Percentiles rank a stretch among this genome's conserved stretches.
Conservation (phyloP, 164 flowering plant genomes). For the Protea cynaroides region DNA sequence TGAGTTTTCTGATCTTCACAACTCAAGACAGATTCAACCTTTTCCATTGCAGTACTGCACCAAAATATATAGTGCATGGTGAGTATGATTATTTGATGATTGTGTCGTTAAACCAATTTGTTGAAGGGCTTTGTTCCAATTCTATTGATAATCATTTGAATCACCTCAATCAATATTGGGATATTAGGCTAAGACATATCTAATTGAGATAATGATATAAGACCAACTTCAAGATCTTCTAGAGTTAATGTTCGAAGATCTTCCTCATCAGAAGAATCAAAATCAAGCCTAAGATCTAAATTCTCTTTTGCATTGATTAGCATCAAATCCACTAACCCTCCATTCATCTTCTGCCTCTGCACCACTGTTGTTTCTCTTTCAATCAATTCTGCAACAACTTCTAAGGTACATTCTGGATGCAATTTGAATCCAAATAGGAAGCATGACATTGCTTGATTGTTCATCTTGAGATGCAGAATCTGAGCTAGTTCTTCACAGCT, state of each 20-base stretch:
- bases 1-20: no score
- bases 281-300: conserved; percentile 75
- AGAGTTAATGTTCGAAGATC: conserved; percentile 63
- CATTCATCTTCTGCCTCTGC: conserved; percentile 87
- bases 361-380: conserved; percentile 61
- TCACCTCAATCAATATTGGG: no score
- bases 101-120: no score
- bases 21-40: no score
- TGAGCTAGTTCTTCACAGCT: conserved; percentile 59
- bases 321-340: conserved; percentile 80
- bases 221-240: conserved; percentile 76
- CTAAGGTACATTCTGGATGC: conserved; percentile 60
- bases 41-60: no score
- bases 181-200: neutral
- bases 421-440: conserved; percentile 73
- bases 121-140: no score
- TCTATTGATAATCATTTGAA: no score
- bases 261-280: conserved; percentile 63
- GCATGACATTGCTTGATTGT: conserved; percentile 46
- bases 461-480: conserved; percentile 80
- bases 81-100: no score
- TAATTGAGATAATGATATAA: conserved; percentile 42
- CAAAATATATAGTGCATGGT: no score
- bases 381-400: conserved; percentile 52
- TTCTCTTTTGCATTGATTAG: conserved; percentile 85